Evolutionary conservation across 2,329 filamentous ascomycete species (phyloP).

Genomic region (Golovinomyces cichoracearum): DNA sequence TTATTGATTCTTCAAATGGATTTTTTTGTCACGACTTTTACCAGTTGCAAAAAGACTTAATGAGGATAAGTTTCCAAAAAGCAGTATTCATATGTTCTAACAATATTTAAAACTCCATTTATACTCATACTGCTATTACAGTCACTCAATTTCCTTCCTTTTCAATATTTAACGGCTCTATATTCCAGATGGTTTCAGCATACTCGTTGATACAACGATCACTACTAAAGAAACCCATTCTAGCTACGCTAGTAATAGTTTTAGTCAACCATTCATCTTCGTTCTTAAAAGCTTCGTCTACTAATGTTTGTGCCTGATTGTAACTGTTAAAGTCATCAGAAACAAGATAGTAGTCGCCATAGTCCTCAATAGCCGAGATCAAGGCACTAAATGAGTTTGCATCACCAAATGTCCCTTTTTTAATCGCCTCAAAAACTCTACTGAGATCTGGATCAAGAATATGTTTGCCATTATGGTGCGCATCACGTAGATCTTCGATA

Average conservation of each 20-base stretch:
- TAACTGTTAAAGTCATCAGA: slow-evolving; percentile 96
- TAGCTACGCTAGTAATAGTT: slow-evolving; percentile 61
- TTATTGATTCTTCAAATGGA: too few species aligned
- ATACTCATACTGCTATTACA: too few species aligned
- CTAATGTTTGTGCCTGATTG: slow-evolving; percentile 65
- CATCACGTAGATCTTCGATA: slow-evolving; percentile 81
- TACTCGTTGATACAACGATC: slow-evolving; percentile 95
- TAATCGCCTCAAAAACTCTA: slow-evolving; percentile 64
- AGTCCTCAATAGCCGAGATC: slow-evolving; percentile 61
- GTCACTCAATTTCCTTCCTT: too few species aligned
- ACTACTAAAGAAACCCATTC: slow-evolving; percentile 95
- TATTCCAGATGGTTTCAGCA: slow-evolving; percentile 89
- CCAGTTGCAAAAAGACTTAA: too few species aligned
- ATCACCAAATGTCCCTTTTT: slow-evolving; percentile 56
- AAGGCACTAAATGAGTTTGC: slow-evolving; percentile 55
- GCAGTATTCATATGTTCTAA: too few species aligned
- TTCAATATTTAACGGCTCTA: slow-evolving; percentile 37
- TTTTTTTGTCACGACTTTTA: too few species aligned
- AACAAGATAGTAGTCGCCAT: slow-evolving; percentile 92
- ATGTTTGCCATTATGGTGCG: slow-evolving; percentile 62
- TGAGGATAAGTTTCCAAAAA: too few species aligned
- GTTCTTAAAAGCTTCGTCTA: slow-evolving; percentile 78
- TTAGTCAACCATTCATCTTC: slow-evolving; percentile 83
- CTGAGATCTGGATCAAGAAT: slow-evolving; percentile 49
- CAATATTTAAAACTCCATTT: too few species aligned